Evolutionary conservation across 495 filamentous ascomycete genomes (phyloP).

Genomic region (Aspergillus diversus): DNA sequence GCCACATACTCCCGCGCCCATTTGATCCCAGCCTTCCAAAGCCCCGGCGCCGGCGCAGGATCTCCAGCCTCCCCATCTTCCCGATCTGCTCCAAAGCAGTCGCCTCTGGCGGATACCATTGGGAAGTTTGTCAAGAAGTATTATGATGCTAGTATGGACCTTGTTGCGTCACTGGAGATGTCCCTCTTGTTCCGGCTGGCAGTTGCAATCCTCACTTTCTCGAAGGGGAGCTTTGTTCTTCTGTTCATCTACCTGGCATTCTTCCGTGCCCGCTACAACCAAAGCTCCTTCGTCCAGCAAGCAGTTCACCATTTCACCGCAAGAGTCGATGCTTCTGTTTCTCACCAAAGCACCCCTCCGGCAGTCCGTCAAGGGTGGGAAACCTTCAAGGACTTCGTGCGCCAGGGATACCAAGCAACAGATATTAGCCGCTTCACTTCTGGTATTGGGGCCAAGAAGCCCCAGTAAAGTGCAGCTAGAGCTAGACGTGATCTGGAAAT

Average conservation of each 20-base stretch:
- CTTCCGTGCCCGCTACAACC: conserved; percentile 85
- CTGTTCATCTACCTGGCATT: conserved; percentile 85
- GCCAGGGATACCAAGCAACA: conserved; percentile 76
- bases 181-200: conserved; percentile 81
- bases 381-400: conserved; percentile 69
- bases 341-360: conserved; percentile 86
- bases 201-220: conserved; percentile 78
- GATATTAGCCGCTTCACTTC: conserved; percentile 72
- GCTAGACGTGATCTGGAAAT: background rate
- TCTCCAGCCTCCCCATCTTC: conserved; percentile 58
- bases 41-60: conserved; percentile 44
- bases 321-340: conserved; percentile 76
- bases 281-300: conserved; percentile 88
- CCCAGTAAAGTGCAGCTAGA: conserved; percentile 43
- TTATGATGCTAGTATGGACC: conserved; percentile 87
- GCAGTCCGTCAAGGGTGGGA: conserved; percentile 84
- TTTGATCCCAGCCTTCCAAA: conserved; percentile 55
- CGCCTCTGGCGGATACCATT: conserved; percentile 77
- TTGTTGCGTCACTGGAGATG: conserved; percentile 77
- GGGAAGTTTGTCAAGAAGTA: conserved; percentile 95
- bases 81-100: conserved; percentile 64
- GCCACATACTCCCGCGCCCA: conserved; percentile 69
- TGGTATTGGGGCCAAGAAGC: conserved; percentile 61
- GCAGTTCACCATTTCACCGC: conserved; percentile 73
- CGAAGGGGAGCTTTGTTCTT: conserved; percentile 87